A percentile compares a stretch with the other conserved stretches of the same genome.
Evolutionary conservation across 1,284 basidiomycete genomes (phyloP).

Genomic region (Rhodotorula sp.): DNA sequence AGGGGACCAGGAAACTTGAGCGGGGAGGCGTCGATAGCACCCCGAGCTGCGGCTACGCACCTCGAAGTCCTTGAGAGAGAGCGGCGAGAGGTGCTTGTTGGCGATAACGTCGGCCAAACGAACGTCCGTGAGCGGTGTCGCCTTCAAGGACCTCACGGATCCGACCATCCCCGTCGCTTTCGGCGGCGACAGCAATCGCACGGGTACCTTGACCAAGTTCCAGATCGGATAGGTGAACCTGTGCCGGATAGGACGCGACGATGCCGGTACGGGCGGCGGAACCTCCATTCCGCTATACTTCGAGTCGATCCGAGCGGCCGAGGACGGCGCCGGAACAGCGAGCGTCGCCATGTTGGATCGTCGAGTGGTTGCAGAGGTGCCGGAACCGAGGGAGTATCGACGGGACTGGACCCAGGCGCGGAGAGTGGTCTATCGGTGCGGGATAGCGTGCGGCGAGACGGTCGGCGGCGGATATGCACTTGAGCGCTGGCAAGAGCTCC

Average conservation of each 20-base stretch:
- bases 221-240: constrained; percentile 17
- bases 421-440: no score
- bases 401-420: no score
- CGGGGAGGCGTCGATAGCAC: background rate
- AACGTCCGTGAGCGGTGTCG: constrained; percentile 37
- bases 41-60: background rate
- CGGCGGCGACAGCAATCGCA: constrained; percentile 33
- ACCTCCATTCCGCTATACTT: constrained; percentile 7
- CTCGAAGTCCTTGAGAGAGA: constrained; percentile 41
- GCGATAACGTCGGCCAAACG: constrained; percentile 38
- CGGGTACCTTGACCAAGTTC: constrained; percentile 35
- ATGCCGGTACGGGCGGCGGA: constrained; percentile 19
- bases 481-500: no score
- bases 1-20: background rate
- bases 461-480: no score
- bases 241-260: constrained; percentile 19
- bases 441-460: no score
- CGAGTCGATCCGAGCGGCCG: background rate
- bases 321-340: constrained; percentile 13
- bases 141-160: constrained; percentile 28
- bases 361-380: background rate
- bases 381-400: no score
- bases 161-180: constrained; percentile 40
- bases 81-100: constrained; percentile 40
- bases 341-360: constrained; percentile 14